Base-by-base conservation (phyloP, 768 basidiomycete species). In the Agrocybe chaxingu region DNA sequence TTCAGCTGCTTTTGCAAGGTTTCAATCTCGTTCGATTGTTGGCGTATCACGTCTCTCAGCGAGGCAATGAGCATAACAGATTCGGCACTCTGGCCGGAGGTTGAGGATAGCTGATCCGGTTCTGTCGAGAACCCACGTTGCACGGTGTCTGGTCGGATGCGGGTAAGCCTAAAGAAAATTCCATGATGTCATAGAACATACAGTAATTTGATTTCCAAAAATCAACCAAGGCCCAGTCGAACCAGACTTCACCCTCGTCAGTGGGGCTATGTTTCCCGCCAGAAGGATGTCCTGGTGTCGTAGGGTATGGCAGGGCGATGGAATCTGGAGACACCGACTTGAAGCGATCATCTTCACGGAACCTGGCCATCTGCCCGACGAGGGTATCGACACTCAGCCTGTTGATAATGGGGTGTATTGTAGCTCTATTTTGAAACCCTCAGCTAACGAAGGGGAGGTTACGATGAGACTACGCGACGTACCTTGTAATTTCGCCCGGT, bases 151-250 rank as follows among this genome's bases (percentile, higher is more conserved):
- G 58, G 11, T 24, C 5, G 24, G 3, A 24, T 5, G 24, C 38
- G 4, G 13, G 54, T 30, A 43, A 40, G 3, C 3, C 16, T 41
- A 19, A 44, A 18, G 50, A 31, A 45, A 31, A 18, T 42, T 42
- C 45, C 45, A 50, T 36, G 24, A 18, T 4, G 16, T 24, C 11
- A 42, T 10, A 45, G 41, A 41, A 41, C 89, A 64, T 59, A 96
- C 96, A 92, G 62, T 94, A 97, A 62, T 96, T 95, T 41, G 92
- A 94, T 72, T 98, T 98, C 89, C 92, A 95, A 66, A 98, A 99
- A 67, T 99, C 97, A 5, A 97, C 84, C 68, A 98, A 98, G 0
- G 87, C 81, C 92, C 95, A 98, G 66, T 98, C 95, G 62, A 98
- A 90, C 97, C 97, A 98, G 35, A 97, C 77, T 68, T 94, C 92